Evolutionary conservation across 148 eudicot species (phyloP).

Genomic region (Camellia japonica): DNA sequence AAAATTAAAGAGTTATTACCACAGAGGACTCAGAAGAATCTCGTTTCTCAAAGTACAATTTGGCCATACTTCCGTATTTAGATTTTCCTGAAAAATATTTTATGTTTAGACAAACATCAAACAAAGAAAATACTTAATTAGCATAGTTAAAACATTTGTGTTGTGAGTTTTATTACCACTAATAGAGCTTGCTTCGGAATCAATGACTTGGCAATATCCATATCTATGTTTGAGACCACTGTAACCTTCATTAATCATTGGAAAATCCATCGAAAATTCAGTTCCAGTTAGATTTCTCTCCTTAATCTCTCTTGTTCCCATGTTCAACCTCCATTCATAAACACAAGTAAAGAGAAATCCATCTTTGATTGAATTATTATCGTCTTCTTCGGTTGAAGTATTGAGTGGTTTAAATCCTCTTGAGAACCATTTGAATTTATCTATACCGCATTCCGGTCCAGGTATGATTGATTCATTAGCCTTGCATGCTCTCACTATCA

Average conservation of each 20-base stretch:
- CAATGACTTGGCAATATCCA: slow-evolving; percentile 34
- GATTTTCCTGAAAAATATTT: background rate
- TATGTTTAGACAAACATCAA: background rate
- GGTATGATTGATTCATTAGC: slow-evolving; percentile 31
- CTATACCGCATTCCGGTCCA: slow-evolving; percentile 34
- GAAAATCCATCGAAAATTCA: slow-evolving; percentile 36
- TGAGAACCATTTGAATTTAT: slow-evolving; percentile 40
- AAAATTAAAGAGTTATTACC: background rate
- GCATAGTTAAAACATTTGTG: too few relatives aligned
- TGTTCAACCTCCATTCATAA: slow-evolving; percentile 27
- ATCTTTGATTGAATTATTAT: background rate
- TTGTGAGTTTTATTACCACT: slow-evolving; percentile 15
- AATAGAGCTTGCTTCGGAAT: slow-evolving; percentile 28
- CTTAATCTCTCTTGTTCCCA: slow-evolving; percentile 7
- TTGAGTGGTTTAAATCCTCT: slow-evolving; percentile 19
- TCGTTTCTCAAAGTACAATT: background rate
- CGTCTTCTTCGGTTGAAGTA: background rate
- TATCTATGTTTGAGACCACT: slow-evolving; percentile 19
- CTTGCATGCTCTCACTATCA: slow-evolving; percentile 33
- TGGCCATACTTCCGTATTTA: slow-evolving; percentile 10
- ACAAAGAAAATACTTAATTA: background rate
- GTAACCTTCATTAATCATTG: slow-evolving; percentile 33
- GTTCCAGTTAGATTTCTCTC: slow-evolving; percentile 16
- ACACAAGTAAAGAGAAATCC: slow-evolving; percentile 15
- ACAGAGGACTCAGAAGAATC: background rate